Evolutionary conservation across 371 early-diverging fungal genomes (phyloP).

Genomic region (Saksenaea oblongispora): DNA sequence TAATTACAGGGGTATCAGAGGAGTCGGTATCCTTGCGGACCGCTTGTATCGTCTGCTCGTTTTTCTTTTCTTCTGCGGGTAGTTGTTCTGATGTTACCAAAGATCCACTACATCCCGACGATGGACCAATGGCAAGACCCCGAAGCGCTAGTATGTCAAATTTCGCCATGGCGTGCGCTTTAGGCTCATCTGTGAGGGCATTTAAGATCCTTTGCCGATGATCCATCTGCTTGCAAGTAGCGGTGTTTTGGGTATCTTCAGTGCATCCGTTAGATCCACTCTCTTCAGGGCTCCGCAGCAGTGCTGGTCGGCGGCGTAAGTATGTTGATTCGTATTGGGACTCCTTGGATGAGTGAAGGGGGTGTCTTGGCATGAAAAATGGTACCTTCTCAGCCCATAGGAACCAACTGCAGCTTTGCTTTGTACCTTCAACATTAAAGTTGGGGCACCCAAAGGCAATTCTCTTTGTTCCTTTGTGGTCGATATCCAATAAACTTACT

Average conservation of each 20-base stretch:
- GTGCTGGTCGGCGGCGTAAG: too few species aligned
- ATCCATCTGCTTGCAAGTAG: not conserved
- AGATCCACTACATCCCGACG: not conserved
- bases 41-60: not conserved
- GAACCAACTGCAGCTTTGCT: conserved; percentile 34
- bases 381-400: conserved; percentile 29
- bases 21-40: not conserved
- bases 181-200: not conserved
- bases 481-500: conserved; percentile 10
- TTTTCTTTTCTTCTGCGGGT: not conserved
- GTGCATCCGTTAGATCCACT: not conserved
- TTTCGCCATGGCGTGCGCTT: not conserved
- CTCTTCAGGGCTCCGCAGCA: not conserved
- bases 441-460: conserved; percentile 32
- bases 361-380: conserved; percentile 12
- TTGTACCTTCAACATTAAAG: conserved; percentile 21
- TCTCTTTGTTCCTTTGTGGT: not conserved
- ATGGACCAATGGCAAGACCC: not conserved
- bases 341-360: not conserved
- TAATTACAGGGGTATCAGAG: not conserved
- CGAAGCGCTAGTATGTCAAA: too few species aligned
- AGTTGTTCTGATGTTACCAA: not conserved
- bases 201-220: not conserved
- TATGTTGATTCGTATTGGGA: too few species aligned
- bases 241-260: not conserved